phyloP scores from a whole-genome alignment of 352 stramenopile genomes.

The Aphanomyces stellatus region DNA sequence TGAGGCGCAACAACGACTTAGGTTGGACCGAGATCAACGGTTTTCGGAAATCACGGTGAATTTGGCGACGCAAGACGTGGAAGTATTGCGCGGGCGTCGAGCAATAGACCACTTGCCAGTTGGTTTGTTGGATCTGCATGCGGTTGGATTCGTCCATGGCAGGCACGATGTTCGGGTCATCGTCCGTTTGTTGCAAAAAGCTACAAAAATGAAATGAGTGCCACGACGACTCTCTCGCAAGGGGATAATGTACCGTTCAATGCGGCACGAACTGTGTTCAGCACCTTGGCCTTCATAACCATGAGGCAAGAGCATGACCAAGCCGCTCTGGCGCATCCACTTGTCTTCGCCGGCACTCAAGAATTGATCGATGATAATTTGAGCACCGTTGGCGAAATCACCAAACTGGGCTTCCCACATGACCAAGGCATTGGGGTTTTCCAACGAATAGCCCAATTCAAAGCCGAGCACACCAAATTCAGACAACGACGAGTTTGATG shows the following conservation, averaged over 20 bases:
- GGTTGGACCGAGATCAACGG: slow-evolving; percentile 93
- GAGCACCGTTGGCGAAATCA: slow-evolving; percentile 94
- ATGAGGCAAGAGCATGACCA: slow-evolving; percentile 93
- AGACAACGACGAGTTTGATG: slow-evolving; percentile 91
- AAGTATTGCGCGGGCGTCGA: slow-evolving; percentile 92
- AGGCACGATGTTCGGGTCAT: slow-evolving; percentile 92
- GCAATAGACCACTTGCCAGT: slow-evolving; percentile 97
- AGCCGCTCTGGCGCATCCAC: slow-evolving; percentile 92
- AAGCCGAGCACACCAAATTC: slow-evolving; percentile 95
- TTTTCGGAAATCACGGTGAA: slow-evolving; percentile 97
- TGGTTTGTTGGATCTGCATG: slow-evolving; percentile 96
- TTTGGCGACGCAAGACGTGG: slow-evolving; percentile 85
- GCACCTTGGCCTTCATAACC: slow-evolving; percentile 95
- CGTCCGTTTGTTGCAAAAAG: slow-evolving; percentile 91
- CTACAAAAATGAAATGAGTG: neutral
- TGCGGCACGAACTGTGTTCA: slow-evolving; percentile 92
- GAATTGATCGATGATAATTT: slow-evolving; percentile 98
- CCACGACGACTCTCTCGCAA: neutral
- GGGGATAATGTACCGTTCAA: slow-evolving; percentile 60
- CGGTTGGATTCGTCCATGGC: slow-evolving; percentile 87
- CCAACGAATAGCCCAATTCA: slow-evolving; percentile 91
- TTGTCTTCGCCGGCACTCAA: slow-evolving; percentile 95
- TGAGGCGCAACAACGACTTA: slow-evolving; percentile 93
- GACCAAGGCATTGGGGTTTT: slow-evolving; percentile 94
- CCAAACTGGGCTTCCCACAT: slow-evolving; percentile 96